A percentile compares a stretch with the other conserved stretches of the same genome.
phyloP scores from a whole-genome alignment of 1,284 basidiomycete genomes.

The Cryptococcus maquisensis region DNA sequence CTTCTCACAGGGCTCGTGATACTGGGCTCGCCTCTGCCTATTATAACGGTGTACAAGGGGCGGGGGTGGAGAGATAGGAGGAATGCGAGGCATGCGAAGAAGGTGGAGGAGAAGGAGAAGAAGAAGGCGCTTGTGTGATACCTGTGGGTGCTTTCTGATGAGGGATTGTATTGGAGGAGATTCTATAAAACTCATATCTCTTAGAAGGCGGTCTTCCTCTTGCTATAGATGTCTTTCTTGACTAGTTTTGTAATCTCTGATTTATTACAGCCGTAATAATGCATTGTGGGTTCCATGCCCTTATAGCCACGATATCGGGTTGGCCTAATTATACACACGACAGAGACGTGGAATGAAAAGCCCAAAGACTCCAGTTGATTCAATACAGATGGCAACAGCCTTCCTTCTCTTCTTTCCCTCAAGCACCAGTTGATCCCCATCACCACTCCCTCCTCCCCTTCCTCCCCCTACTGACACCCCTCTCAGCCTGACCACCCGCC shows the following conservation, averaged over 20 bases:
- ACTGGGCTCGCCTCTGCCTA: slow-evolving; percentile 25
- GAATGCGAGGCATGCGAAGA: slow-evolving; percentile 4
- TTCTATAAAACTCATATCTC: too few species aligned
- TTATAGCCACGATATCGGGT: too few species aligned
- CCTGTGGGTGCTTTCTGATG: too few species aligned
- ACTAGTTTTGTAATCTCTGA: too few species aligned
- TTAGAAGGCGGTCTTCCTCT: too few species aligned
- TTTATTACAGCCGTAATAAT: too few species aligned
- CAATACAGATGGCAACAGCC: background rate
- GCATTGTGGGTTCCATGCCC: too few species aligned
- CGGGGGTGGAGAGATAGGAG: slow-evolving; percentile 33
- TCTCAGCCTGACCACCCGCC: slow-evolving; percentile 5
- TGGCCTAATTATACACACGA: background rate
- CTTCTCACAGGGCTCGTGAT: slow-evolving; percentile 37
- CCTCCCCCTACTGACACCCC: slow-evolving; percentile 10
- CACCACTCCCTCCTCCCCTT: background rate
- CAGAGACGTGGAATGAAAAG: background rate
- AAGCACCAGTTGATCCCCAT: background rate
- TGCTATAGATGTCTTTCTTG: too few species aligned
- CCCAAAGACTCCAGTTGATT: background rate
- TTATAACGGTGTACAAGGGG: slow-evolving; percentile 27
- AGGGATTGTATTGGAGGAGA: too few species aligned
- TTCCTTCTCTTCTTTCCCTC: background rate
- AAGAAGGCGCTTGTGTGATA: too few species aligned
- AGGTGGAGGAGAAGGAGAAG: slow-evolving; percentile 6